Evolutionary conservation across 2,329 filamentous ascomycete species (phyloP).

Genomic region (Aschersonia sp.): DNA sequence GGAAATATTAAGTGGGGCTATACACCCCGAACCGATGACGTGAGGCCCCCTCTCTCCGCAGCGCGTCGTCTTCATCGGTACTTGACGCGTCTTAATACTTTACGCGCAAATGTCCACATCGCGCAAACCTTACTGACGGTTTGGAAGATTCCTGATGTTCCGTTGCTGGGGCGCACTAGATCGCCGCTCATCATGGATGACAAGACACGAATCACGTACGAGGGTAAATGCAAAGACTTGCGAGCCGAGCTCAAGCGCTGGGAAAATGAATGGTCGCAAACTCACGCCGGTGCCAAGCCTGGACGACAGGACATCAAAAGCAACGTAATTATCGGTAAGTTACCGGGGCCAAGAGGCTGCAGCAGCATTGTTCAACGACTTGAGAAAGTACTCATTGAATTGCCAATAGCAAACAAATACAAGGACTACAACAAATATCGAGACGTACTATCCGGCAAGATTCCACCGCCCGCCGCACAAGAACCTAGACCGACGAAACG

Average conservation of each 20-base stretch:
- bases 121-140: no score
- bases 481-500: constrained; percentile 22
- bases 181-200: constrained; percentile 28
- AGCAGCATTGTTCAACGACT: not conserved
- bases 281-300: constrained; percentile 54
- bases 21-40: not conserved
- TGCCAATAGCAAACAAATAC: constrained; percentile 50
- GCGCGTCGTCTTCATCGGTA: not conserved
- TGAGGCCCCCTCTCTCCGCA: not conserved
- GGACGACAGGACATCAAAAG: constrained; percentile 63
- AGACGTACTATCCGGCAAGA: constrained; percentile 41
- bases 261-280: constrained; percentile 52
- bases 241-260: constrained; percentile 59
- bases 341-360: not conserved
- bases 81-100: not conserved
- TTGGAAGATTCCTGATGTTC: not conserved
- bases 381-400: not conserved
- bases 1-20: no score
- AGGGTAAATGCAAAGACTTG: constrained; percentile 37
- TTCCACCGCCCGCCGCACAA: constrained; percentile 18
- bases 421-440: constrained; percentile 59
- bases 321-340: constrained; percentile 54
- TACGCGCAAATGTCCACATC: not conserved
- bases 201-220: constrained; percentile 26
- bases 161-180: not conserved